Percentiles rank a stretch among this genome's conserved stretches.
These are phyloP conservation scores for Penicillium odoratum DNA, from an alignment of 495 filamentous ascomycete species.

Conservation along the genomic window DNA sequence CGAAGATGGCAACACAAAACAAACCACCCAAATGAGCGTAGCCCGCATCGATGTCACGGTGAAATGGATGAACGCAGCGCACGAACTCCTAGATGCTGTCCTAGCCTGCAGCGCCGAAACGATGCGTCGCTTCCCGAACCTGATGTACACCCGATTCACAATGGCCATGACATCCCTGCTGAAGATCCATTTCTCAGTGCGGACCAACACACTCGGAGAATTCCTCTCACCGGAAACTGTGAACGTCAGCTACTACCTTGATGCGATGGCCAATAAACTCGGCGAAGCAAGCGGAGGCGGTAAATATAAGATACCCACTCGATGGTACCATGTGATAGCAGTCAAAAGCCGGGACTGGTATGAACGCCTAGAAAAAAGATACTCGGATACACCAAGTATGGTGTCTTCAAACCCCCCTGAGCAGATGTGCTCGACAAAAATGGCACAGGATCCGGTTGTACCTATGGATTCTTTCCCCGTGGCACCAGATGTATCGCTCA, in stretches of 20 bases:
- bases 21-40: slow-evolving; percentile 36
- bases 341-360: slow-evolving; percentile 41
- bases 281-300: slow-evolving; percentile 38
- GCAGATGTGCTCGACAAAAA: slow-evolving; percentile 8
- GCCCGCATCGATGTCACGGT: slow-evolving; percentile 50
- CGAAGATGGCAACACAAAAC: slow-evolving; percentile 24
- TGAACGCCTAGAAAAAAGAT: slow-evolving; percentile 33
- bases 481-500: slow-evolving; percentile 14
- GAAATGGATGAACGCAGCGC: slow-evolving; percentile 50
- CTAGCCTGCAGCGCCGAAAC: slow-evolving; percentile 39
- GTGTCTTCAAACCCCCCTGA: slow-evolving; percentile 12
- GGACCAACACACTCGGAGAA: slow-evolving; percentile 43
- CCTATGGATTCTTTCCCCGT: slow-evolving; percentile 24
- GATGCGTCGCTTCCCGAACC: slow-evolving; percentile 47
- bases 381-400: slow-evolving; percentile 3
- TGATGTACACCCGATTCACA: slow-evolving; percentile 45
- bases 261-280: slow-evolving; percentile 37
- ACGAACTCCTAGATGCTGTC: slow-evolving; percentile 48
- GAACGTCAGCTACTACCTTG: slow-evolving; percentile 48
- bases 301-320: slow-evolving; percentile 40
- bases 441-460: slow-evolving; percentile 11
- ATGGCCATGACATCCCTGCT: slow-evolving; percentile 48
- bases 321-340: slow-evolving; percentile 40
- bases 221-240: slow-evolving; percentile 43
- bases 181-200: slow-evolving; percentile 51